phyloP scores from a whole-genome alignment of 2,329 filamentous ascomycete genomes.

The Emergomyces orientalis region DNA sequence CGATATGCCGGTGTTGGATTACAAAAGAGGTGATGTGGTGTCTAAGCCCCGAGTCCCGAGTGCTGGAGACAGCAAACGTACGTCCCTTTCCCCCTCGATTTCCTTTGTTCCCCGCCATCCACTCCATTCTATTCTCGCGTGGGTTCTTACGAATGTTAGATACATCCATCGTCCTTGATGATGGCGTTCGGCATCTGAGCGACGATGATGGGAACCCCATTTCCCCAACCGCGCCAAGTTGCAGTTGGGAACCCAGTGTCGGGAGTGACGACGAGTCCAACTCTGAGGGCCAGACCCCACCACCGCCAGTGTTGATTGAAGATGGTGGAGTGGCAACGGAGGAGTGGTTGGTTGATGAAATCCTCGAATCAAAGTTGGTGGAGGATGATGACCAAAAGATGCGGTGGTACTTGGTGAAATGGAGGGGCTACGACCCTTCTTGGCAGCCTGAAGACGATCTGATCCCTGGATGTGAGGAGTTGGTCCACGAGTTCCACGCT shows the following conservation, averaged over 20 bases:
- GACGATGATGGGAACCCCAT: background rate
- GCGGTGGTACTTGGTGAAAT: background rate
- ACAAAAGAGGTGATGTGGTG: background rate
- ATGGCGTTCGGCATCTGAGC: background rate
- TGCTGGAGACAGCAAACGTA: background rate
- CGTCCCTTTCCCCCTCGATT: background rate
- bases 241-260: background rate
- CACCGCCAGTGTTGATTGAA: background rate
- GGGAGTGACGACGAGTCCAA: background rate
- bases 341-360: background rate
- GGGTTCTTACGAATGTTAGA: constrained; percentile 1
- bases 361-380: background rate
- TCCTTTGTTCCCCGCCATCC: background rate
- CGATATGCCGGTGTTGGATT: background rate
- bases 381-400: background rate
- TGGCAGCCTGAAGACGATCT: background rate
- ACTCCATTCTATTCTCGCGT: background rate
- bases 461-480: background rate
- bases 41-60: background rate
- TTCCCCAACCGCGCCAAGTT: background rate
- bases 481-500: background rate
- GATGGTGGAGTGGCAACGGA: background rate
- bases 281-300: background rate
- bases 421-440: background rate
- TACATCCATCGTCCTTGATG: background rate